These are phyloP conservation scores for Clonostachys rhizophaga DNA, from an alignment of 2,329 filamentous ascomycete species.

Conservation along the genomic window DNA sequence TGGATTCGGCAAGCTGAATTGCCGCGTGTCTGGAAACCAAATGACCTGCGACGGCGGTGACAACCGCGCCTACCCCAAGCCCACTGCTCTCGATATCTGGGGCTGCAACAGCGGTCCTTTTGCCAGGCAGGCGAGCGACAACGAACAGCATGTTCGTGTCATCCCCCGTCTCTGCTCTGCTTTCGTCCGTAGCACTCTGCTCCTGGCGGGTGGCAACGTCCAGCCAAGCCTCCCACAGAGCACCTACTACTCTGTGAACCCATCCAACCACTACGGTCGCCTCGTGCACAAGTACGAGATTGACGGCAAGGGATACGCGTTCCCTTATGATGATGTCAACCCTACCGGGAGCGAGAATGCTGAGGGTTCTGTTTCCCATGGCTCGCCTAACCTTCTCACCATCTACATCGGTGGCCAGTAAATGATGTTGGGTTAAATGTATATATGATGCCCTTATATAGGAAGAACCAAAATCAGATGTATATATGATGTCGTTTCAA, in stretches of 20 bases:
- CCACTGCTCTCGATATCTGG: slow-evolving; percentile 44
- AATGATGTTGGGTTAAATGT: no score
- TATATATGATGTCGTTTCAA: no score
- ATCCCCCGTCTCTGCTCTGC: slow-evolving; percentile 71
- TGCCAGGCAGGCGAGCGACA: slow-evolving; percentile 31
- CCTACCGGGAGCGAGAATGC: slow-evolving; percentile 49
- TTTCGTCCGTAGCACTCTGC: slow-evolving; percentile 68
- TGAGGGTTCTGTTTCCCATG: slow-evolving; percentile 21
- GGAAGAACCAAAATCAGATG: no score
- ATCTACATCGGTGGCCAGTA: slow-evolving; percentile 15
- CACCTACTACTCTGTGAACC: slow-evolving; percentile 45
- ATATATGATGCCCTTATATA: no score
- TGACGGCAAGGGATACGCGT: slow-evolving; percentile 61
- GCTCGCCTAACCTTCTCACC: slow-evolving; percentile 12
- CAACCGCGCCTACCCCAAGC: slow-evolving; percentile 37
- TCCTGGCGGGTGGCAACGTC: slow-evolving; percentile 28
- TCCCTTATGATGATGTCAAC: slow-evolving; percentile 67
- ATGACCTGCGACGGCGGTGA: slow-evolving; percentile 31
- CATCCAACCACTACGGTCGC: slow-evolving; percentile 64
- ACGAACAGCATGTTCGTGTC: slow-evolving; percentile 51
- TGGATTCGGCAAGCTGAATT: slow-evolving; percentile 41
- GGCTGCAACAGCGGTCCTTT: slow-evolving; percentile 54
- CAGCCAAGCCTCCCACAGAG: slow-evolving; percentile 47
- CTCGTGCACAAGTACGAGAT: slow-evolving; percentile 58
- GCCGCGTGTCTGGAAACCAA: slow-evolving; percentile 28